phyloP scores from a whole-genome alignment of 2,329 filamentous ascomycete genomes.

The Pseudogymnoascus sp. region DNA sequence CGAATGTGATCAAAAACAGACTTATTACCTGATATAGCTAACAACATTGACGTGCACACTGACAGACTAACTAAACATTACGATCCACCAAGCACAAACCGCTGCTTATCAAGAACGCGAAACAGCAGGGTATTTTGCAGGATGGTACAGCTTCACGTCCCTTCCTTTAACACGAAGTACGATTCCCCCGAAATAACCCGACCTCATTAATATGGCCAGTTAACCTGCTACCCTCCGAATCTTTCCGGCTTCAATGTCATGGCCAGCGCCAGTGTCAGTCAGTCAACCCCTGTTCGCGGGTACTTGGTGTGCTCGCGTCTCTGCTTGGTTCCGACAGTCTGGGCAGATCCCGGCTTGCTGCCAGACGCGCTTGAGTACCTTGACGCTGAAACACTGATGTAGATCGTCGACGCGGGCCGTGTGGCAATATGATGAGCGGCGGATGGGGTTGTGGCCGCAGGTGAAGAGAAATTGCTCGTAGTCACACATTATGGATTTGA shows the following conservation, averaged over 20 bases:
- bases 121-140: conserved; percentile 8
- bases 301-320: background rate
- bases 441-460: conserved; percentile 52
- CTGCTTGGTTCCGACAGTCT: conserved; percentile 29
- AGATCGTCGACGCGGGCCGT: conserved; percentile 63
- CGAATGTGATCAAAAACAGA: conserved; percentile 6
- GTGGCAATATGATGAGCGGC: conserved; percentile 64
- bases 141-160: background rate
- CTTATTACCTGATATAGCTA: conserved; percentile 3
- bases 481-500: conserved; percentile 51
- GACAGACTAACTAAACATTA: conserved; percentile 3
- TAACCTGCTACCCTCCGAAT: background rate
- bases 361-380: conserved; percentile 54
- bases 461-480: conserved; percentile 61
- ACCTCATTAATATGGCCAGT: background rate
- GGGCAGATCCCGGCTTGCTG: conserved; percentile 47
- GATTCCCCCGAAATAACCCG: background rate
- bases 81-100: background rate
- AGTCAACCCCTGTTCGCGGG: background rate
- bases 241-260: background rate
- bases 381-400: conserved; percentile 61
- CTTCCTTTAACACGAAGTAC: background rate
- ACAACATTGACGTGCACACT: conserved; percentile 1
- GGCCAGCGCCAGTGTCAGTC: background rate
- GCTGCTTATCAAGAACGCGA: background rate